Base-by-base conservation (phyloP, 768 basidiomycete species). In the Boletus reticulatus region DNA sequence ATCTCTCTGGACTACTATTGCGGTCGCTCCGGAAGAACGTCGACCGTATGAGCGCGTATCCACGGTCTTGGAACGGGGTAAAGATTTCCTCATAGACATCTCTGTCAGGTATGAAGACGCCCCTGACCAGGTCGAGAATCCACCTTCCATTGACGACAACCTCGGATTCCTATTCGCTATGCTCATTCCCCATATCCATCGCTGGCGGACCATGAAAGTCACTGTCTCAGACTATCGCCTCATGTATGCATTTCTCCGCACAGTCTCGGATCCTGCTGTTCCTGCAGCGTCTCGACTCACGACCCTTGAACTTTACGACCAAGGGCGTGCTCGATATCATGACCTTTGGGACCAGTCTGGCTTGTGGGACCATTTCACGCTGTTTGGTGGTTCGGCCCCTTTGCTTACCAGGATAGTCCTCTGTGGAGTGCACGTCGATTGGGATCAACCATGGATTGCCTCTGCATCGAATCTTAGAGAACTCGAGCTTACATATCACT, bases 371-470 rank as follows among this genome's bases (percentile, higher is more conserved):
- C 55, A 58, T 36, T 81, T 85, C 70, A 70, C 77, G 12, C 75
- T 81, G 17, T 84, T 89, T 62, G 76, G 80, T 4, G 76, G 78
- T 24, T 77, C 76, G 17, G 68, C 72, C 9, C 89, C 89, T 2
- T 76, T 72, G 9, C 72, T 91, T 12, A 70, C 66, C 20, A 62
- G 70, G 5, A 67, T 82, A 34, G 72, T 73, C 11, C 73, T 91
- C 29, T 88, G 84, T 83, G 88, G 87, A 39, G 83, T 88, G 4
- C 88, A 88, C 57, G 67, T 90, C 31, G 78, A 84, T 53, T 91
- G 89, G 89, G 73, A 77, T 32, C 72, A 75, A 36, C 73, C 76
- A 16, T 65, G 76, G 20, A 57, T 70, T 24, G 31, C 53, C 8
- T 59, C 64, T 3, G 62, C 66, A 2, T n/a, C 57, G 20, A 61